A percentile compares a stretch with the other conserved stretches of the same genome.
phyloP scores from a whole-genome alignment of 73 alveolate genomes.

The Urostyla sp. region DNA sequence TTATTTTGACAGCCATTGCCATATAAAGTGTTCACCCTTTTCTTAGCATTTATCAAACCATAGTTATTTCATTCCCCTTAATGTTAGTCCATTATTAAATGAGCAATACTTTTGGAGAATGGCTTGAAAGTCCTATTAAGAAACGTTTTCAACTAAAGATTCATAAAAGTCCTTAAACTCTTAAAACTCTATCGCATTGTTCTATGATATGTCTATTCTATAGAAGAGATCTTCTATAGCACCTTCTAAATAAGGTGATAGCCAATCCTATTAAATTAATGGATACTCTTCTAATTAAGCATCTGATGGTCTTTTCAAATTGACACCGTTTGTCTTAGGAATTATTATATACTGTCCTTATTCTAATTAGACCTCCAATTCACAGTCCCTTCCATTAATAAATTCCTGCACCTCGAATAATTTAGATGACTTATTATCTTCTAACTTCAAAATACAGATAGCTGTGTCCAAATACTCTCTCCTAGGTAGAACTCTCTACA shows the following conservation, averaged over 20 bases:
- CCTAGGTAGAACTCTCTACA: slow-evolving; percentile 77
- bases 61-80: slow-evolving; percentile 72
- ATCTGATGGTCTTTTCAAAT: slow-evolving; percentile 76
- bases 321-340: slow-evolving; percentile 97
- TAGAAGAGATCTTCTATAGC: slow-evolving; percentile 76
- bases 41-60: no score
- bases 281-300: slow-evolving; percentile 11
- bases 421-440: slow-evolving; percentile 35
- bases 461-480: slow-evolving; percentile 85
- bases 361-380: slow-evolving; percentile 83
- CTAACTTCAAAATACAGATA: slow-evolving; percentile 72
- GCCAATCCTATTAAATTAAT: neutral
- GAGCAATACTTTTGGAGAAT: slow-evolving; percentile 44
- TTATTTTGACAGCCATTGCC: slow-evolving; percentile 64
- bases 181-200: slow-evolving; percentile 59
- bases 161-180: slow-evolving; percentile 76
- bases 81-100: slow-evolving; percentile 60
- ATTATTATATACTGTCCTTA: slow-evolving; percentile 94
- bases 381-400: slow-evolving; percentile 71
- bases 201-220: slow-evolving; percentile 67
- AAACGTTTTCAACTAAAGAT: slow-evolving; percentile 45
- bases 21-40: slow-evolving; percentile 30
- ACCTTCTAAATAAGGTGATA: neutral
- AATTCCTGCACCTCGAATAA: slow-evolving; percentile 56
- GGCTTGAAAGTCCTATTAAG: slow-evolving; percentile 48